Conservation (phyloP, 306 rosid genomes). For the Dryas alaskensis region DNA sequence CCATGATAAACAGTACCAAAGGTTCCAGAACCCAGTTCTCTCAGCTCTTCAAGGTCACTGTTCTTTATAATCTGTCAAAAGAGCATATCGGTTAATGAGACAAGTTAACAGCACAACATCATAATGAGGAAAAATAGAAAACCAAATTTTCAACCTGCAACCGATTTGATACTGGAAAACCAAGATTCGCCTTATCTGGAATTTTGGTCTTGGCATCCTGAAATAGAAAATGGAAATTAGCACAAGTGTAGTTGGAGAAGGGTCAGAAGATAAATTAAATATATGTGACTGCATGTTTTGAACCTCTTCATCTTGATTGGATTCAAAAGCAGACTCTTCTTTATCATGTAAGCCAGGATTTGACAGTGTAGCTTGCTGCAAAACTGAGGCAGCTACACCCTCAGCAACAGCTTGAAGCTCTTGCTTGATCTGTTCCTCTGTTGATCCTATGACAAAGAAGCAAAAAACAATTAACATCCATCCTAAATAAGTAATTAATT, state of each 20-base stretch:
- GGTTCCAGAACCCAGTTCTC: conserved; percentile 83
- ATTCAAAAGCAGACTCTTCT: conserved; percentile 33
- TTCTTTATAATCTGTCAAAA: conserved; percentile 67
- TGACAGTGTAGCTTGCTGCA: conserved; percentile 47
- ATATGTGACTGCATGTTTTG: conserved; percentile 22
- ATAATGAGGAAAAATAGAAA: conserved; percentile 15
- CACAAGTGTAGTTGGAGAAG: conserved; percentile 1
- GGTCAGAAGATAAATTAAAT: background rate
- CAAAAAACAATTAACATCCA: conserved; percentile 19
- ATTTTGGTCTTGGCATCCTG: conserved; percentile 56
- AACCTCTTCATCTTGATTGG: conserved; percentile 34
- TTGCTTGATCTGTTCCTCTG: conserved; percentile 71
- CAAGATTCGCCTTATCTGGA: conserved; percentile 52
- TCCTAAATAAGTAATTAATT: conserved; percentile 19
- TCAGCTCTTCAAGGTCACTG: conserved; percentile 78
- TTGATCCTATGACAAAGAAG: conserved; percentile 41
- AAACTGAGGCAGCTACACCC: conserved; percentile 85
- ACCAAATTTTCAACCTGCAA: conserved; percentile 64
- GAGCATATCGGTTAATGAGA: conserved; percentile 13
- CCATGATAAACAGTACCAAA: conserved; percentile 95
- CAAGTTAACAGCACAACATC: conserved; percentile 19
- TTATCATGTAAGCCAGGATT: conserved; percentile 42
- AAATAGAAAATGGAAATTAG: conserved; percentile 16
- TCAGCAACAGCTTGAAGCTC: conserved; percentile 94
- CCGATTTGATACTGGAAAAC: conserved; percentile 56